phyloP scores from a whole-genome alignment of 331 rosid genomes.

The Ulmus americana region DNA sequence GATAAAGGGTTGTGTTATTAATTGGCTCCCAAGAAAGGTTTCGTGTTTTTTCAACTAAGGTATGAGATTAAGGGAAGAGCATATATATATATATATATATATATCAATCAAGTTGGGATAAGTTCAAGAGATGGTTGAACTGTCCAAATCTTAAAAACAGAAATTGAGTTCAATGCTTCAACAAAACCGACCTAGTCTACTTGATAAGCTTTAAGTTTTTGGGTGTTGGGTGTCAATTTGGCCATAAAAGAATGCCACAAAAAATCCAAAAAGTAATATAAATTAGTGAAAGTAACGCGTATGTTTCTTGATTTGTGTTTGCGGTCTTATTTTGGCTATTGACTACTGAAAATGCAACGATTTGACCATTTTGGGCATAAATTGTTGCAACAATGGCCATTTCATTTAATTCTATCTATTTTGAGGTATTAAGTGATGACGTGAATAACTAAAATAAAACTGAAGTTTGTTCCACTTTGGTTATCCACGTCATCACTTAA shows the following conservation, averaged over 20 bases:
- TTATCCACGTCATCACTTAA: too few species aligned
- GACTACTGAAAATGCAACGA: too few species aligned
- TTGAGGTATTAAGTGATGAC: too few species aligned
- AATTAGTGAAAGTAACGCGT: too few species aligned
- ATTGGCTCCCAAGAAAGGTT: neutral
- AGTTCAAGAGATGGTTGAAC: slow-evolving; percentile 32
- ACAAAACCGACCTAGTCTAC: slow-evolving; percentile 4
- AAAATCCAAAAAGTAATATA: neutral
- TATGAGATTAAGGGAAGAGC: neutral
- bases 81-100: neutral
- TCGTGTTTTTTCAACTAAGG: slow-evolving; percentile 6
- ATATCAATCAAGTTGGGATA: slow-evolving; percentile 25
- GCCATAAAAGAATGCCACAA: neutral
- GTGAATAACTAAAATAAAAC: neutral
- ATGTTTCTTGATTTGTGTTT: too few species aligned
- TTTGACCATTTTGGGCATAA: too few species aligned
- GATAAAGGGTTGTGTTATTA: neutral
- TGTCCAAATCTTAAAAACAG: slow-evolving; percentile 36
- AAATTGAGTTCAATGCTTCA: neutral
- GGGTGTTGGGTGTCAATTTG: neutral
- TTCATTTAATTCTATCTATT: too few species aligned
- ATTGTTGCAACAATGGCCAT: too few species aligned
- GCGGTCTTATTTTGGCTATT: too few species aligned
- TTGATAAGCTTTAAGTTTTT: neutral
- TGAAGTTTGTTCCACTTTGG: neutral